Evolutionary conservation across 2,329 filamentous ascomycete genomes (phyloP), one percentile per base, ranked within the genome.

Genomic region (Aspergillus fructus): DNA sequence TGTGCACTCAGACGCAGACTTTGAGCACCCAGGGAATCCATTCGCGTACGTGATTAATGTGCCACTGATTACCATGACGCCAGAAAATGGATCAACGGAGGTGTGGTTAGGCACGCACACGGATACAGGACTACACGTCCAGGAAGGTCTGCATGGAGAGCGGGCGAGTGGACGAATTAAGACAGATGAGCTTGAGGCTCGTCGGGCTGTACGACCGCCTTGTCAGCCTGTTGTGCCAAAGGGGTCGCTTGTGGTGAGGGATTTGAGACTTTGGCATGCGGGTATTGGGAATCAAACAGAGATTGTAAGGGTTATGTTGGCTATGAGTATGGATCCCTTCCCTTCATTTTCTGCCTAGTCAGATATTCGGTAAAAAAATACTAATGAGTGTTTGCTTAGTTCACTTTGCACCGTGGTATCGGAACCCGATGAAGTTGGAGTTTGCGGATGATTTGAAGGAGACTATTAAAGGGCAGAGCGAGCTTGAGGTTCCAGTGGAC

Each of bases 51-150:
- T 78, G 17, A 66, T 81, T 47, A 82, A 83, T 61, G 72, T 79
- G 42, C 76, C 76, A 48, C 72, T 82, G 5, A 71, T 81, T 7
- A 75, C 78, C 27, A 77, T 77, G 43, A 71, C 72, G 3, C 70
- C 76, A 1, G 66, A 75, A 13, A 82, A 82, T 52, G 81, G 80
- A 15, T 72, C 74, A 1, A 83, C 80, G 0, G 80, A 83, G 64
- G 66, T 83, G 15, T 83, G 81, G 80, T 72, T 78, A 0, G 80
- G 80, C 1, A 79, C 75, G 0, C 81, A 83, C 61, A 58, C 66
- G n/a, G 74, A 74, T 19, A 75, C 73, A 15, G 42, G 23, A 4
- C 33, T 21, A 17, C 39, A 51, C 6, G 24, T 51, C 23, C 23
- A 42, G 1, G 49, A 51, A 5, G 5, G 11, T 11, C 39, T 33